Evolutionary conservation across 495 filamentous ascomycete species (phyloP), one percentile per base, ranked within the genome.

Genomic region (Penicillium desertorum): DNA sequence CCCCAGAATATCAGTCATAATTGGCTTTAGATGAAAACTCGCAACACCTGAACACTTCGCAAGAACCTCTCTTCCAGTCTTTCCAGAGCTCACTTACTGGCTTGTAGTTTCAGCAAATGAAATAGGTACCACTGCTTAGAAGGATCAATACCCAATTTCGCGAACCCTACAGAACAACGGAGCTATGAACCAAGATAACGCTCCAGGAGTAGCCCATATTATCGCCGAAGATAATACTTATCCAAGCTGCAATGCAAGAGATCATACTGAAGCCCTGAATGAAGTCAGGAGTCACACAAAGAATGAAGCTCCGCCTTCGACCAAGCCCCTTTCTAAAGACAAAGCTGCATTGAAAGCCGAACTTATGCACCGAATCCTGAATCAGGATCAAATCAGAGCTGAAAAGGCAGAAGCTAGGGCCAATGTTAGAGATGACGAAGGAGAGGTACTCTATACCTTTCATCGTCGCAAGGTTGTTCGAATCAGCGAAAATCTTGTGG

Each of bases 401-500:
- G 37, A 41, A 8, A 2, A 41, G 17, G 37, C 37, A 19, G 37
- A 41, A 41, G 37, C 37, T 8, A 41, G 17, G 8, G 1, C 37
- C 37, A 41, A 41, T 16, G 16, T 41, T n/a, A 41, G 3, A 41
- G 37, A 41, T 19, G 37, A 57, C 10, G 45, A 57, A 57, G 45
- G 47, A 32, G 36, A 30, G 27, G 12, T 51, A 16, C 45, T 51
- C 37, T 36, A 44, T 39, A 25, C 56, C 16, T 42, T 51, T 12
- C 27, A 29, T 30, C 41, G 32, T 27, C 56, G 41, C 48, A 51
- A 34, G 9, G 27, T 58, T 44, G 51, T 62, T 41, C 39, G 60
- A 58, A 19, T 36, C 4, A 36, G 17, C 7, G 39, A 54, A 5
- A 19, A 57, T 54, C 59, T 62, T 14, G 54, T 62, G 14, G 45